phyloP scores from a whole-genome alignment of 352 stramenopile species.

The Globisporangium sylvaticum region DNA sequence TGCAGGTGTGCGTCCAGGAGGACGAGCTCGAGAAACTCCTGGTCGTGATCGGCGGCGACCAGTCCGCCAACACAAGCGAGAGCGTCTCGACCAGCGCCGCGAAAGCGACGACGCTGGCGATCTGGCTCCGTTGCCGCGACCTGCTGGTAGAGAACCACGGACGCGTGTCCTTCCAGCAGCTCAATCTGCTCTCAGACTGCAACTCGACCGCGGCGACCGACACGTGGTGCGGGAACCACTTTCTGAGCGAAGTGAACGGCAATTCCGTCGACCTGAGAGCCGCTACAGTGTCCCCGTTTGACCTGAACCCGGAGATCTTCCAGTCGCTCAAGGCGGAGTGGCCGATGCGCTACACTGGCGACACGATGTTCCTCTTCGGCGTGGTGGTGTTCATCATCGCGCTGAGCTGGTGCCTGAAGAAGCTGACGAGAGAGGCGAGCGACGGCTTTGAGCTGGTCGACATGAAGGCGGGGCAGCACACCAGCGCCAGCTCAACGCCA shows the following conservation, averaged over 20 bases:
- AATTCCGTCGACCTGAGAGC: neutral
- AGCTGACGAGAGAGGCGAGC: neutral
- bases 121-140: constrained; percentile 17
- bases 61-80: neutral
- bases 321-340: constrained; percentile 10
- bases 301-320: constrained; percentile 15
- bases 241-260: neutral
- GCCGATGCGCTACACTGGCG: constrained; percentile 5
- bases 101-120: constrained; percentile 4
- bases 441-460: constrained; percentile 16
- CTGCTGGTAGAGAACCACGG: constrained; percentile 10
- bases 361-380: neutral
- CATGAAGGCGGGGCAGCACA: constrained; percentile 1
- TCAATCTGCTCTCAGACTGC: constrained; percentile 12
- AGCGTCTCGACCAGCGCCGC: neutral
- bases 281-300: constrained; percentile 1
- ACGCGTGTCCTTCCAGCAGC: constrained; percentile 1
- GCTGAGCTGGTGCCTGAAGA: constrained; percentile 6
- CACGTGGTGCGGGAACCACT: constrained; percentile 16
- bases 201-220: constrained; percentile 10
- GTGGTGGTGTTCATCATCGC: constrained; percentile 1
- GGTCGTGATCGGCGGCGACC: constrained; percentile 9
- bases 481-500: neutral
- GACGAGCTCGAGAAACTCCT: constrained; percentile 8
- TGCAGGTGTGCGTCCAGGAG: constrained; percentile 13